phyloP scores from a whole-genome alignment of 148 eudicot species.

The Rhododendron kiyosumense region DNA sequence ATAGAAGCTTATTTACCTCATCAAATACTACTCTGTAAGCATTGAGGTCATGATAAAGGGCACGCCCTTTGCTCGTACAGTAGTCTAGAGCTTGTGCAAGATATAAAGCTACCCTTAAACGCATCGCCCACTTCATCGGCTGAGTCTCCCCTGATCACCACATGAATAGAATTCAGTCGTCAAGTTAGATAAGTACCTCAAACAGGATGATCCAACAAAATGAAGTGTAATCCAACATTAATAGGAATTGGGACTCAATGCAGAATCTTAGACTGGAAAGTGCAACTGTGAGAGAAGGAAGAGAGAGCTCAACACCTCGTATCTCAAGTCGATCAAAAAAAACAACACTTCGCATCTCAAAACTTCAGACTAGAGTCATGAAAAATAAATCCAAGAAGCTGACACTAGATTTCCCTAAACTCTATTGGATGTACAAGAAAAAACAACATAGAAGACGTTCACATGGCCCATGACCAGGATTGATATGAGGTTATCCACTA shows the following conservation, averaged over 20 bases:
- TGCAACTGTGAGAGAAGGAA: not conserved
- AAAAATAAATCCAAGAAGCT: not conserved
- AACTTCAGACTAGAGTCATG: not conserved
- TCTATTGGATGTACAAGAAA: not conserved
- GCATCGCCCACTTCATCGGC: constrained; percentile 97
- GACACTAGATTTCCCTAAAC: not conserved
- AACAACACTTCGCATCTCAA: not conserved
- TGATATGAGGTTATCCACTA: not conserved
- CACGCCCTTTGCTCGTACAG: constrained; percentile 84
- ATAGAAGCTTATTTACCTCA: constrained; percentile 46
- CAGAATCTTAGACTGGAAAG: not conserved
- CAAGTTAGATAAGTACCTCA: not conserved
- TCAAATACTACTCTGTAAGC: constrained; percentile 93
- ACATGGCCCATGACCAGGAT: not conserved
- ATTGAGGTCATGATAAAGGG: constrained; percentile 92
- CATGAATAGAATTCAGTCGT: not conserved
- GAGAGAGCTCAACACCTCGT: not conserved
- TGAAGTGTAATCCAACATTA: not conserved
- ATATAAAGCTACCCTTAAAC: constrained; percentile 90
- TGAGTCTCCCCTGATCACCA: constrained; percentile 74
- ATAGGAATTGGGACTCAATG: not conserved
- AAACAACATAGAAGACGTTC: not conserved
- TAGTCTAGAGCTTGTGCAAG: constrained; percentile 93
- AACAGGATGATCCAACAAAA: not conserved
- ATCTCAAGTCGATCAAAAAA: not conserved